Evolutionary conservation across 208 protist genomes (phyloP).

Genomic region (Leishmania guyanensis): DNA sequence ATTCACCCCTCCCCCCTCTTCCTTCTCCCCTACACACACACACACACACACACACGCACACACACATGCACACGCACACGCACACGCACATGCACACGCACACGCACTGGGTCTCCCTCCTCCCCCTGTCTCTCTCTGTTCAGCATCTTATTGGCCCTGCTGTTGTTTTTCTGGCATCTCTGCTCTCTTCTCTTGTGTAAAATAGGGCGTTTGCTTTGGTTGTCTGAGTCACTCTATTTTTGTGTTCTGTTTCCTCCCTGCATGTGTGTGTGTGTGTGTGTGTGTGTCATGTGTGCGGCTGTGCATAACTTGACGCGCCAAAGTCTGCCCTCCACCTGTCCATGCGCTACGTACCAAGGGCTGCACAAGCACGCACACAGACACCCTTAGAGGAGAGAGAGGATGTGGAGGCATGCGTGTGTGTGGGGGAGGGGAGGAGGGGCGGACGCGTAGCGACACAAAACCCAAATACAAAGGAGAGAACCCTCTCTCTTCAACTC

Average conservation of each 20-base stretch:
- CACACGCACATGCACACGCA: not conserved
- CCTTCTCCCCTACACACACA: not conserved
- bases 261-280: constrained; percentile 11
- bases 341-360: not conserved
- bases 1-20: not conserved
- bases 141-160: not conserved
- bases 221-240: not conserved
- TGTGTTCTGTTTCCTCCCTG: not conserved
- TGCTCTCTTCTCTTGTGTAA: not conserved
- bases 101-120: not conserved
- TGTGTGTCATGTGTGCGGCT: not conserved
- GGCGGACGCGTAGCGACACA: not conserved
- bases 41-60: not conserved
- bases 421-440: not conserved
- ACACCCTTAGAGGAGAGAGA: not conserved
- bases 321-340: not conserved
- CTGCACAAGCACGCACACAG: not conserved
- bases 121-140: not conserved
- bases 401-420: not conserved
- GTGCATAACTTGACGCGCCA: not conserved
- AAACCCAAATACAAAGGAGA: not conserved
- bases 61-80: not conserved
- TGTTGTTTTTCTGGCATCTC: not conserved
- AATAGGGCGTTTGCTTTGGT: not conserved
- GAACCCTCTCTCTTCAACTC: not conserved